Evolutionary conservation across 2,329 filamentous ascomycete species (phyloP), one percentile per base, ranked within the genome.

Genomic region (Colletotrichum navitas): DNA sequence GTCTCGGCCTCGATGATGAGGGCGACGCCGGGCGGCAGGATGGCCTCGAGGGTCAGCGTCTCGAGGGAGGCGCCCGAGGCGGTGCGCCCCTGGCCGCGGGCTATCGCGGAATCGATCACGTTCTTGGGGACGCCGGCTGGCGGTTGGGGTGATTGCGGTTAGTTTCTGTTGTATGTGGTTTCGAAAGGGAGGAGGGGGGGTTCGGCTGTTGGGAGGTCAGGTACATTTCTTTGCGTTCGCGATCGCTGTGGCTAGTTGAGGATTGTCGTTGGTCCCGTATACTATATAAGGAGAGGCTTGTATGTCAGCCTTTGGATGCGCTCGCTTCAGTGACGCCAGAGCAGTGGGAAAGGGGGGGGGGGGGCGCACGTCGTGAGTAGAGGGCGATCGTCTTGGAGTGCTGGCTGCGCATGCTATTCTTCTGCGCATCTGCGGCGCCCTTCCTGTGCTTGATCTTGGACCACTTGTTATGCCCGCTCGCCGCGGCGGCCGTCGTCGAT

Each of bases 371-470:
- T 83, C 93, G 94, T 1, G 93, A 93, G 71, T 91, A 91, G 73
- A 91, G 87, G 61, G 91, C 89, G 68, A 98, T 92, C 72, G 92
- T 89, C 75, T 93, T 91, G 29, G 91, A 87, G 76, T 97, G 88
- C 55, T 86, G 81, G 58, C 87, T 89, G 39, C 94, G 91, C 76
- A 91, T 87, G 54, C 87, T 88, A 81, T 90, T 94, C 82, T 95
- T 97, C 76, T 91, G 91, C 71, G 87, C 88, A 81, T 99, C 96
- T 69, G 91, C 92, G 73, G 92, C 93, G 63, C 92, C 94, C 82
- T 99, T 99, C 81, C 96, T 94, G 81, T 98, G 96, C 79, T 92
- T 93, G 83, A 98, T 98, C 78, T 96, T 97, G 69, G 94, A 94
- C 96, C 96, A 99, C 80, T 94, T 93, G 81, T 92, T 97, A 83